A percentile compares a stretch with the other conserved stretches of the same genome.
phyloP scores from a whole-genome alignment of 2,329 filamentous ascomycete species.

The Verticillium alfalfae region DNA sequence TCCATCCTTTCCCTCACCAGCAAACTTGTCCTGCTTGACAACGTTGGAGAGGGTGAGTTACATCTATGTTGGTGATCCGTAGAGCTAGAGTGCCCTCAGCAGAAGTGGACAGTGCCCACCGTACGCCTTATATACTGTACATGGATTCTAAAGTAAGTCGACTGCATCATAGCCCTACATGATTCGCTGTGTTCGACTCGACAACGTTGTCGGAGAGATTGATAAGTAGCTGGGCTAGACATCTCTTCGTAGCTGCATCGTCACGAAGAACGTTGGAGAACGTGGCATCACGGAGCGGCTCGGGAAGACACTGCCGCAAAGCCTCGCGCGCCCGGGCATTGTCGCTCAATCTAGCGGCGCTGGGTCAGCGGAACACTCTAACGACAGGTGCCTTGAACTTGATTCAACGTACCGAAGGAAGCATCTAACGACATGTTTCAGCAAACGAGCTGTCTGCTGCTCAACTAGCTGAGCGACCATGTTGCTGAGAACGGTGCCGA shows the following conservation, averaged over 20 bases:
- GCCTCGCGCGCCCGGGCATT: constrained; percentile 94
- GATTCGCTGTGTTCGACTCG: constrained; percentile 26
- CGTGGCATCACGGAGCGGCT: constrained; percentile 96
- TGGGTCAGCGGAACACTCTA: not conserved
- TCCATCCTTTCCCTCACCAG: not conserved
- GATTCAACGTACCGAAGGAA: constrained; percentile 71
- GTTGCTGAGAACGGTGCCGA: constrained; percentile 94
- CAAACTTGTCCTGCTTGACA: not conserved
- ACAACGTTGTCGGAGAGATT: constrained; percentile 88
- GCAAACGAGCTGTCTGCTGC: constrained; percentile 88
- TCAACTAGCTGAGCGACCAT: constrained; percentile 98
- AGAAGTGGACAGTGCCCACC: not conserved
- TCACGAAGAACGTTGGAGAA: constrained; percentile 95
- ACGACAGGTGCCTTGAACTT: not conserved
- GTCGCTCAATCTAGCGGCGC: constrained; percentile 68
- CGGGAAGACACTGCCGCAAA: constrained; percentile 89
- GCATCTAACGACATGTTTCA: constrained; percentile 97
- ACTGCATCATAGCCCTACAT: constrained; percentile 16
- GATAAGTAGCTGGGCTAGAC: constrained; percentile 92
- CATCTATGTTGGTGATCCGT: not conserved
- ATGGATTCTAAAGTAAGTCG: not conserved
- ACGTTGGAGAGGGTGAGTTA: not conserved
- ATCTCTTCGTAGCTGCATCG: constrained; percentile 95
- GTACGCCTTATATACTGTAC: not conserved
- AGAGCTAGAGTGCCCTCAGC: not conserved